Evolutionary conservation across 176 grass and related monocot genomes (phyloP), one percentile per base, ranked within the genome.

Genomic region (Zea luxurians): DNA sequence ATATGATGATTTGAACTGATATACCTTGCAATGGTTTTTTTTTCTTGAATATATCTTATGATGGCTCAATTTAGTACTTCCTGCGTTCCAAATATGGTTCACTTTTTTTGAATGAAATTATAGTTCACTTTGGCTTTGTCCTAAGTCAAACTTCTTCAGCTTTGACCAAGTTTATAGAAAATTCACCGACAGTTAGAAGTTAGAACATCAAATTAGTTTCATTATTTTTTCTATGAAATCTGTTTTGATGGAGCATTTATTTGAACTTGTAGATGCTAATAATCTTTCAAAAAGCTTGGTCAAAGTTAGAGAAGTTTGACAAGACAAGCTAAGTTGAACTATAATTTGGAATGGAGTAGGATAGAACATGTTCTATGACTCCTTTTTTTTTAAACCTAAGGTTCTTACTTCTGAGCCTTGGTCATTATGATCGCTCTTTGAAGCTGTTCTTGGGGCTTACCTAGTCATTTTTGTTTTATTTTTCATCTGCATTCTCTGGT

Each of bases 331-430:
- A 55, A 57, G 8, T 15, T 58, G 54, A 58, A 58, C 53, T 57
- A 55, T 55, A 18, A 3, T 57, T 57, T 57, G 7, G 53, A 57
- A 18, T 57, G 53, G 53, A 57, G 53, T 57, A n/a, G 53, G 17
- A 57, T 18, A 20, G 57, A 70, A 80, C 66, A 60, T 70, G 10
- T 61, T 37, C 10, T 61, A n/a, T 70, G 67, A 35, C 40, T 65
- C 52, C 7, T 55, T 41, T 68, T 11, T 11, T 40, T 37, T 66
- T n/a, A 59, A 64, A 15, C 4, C 58, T 74, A n/a, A 43, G 17
- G 10, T 37, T 75, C 38, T 64, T 15, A 18, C 36, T 59, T 67
- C 38, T 57, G 62, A 53, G 41, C 66, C 11, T 52, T 10, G 9
- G 21, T 59, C 68, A 43, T 65, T 73, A 34, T 46, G 7, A 60